A percentile compares a stretch with the other conserved stretches of the same genome.
Conservation (phyloP, 306 rosid species). For the Vigna reflexopilosa region DNA sequence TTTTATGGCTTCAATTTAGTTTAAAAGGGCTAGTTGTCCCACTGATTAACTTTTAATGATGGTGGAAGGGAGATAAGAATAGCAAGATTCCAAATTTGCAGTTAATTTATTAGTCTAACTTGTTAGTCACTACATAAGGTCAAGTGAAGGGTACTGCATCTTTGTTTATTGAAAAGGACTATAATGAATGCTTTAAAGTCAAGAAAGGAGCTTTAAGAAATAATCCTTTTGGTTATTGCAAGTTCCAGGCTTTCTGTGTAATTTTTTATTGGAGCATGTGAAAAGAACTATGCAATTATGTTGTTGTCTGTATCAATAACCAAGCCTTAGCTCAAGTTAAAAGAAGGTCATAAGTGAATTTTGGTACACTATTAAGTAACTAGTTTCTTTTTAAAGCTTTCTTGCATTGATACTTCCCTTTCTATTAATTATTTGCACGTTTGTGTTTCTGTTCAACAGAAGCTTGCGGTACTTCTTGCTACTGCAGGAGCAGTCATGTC, state of each 20-base stretch:
- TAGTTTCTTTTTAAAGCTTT: background rate
- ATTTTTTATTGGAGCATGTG: slow-evolving; percentile 44
- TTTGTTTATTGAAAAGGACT: slow-evolving; percentile 24
- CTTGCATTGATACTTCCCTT: slow-evolving; percentile 18
- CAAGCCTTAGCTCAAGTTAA: slow-evolving; percentile 22
- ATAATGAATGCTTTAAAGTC: slow-evolving; percentile 59
- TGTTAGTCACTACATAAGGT: slow-evolving; percentile 33
- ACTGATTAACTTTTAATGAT: slow-evolving; percentile 46
- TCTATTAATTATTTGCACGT: slow-evolving; percentile 3
- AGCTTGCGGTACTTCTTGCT: slow-evolving; percentile 65
- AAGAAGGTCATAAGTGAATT: background rate
- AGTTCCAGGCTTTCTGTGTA: slow-evolving; percentile 35
- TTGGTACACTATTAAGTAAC: background rate
- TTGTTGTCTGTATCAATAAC: slow-evolving; percentile 41
- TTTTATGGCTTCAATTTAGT: slow-evolving; percentile 32
- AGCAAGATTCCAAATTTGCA: slow-evolving; percentile 28
- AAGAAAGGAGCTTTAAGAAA: slow-evolving; percentile 48
- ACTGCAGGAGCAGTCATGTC: slow-evolving; percentile 83
- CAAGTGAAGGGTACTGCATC: slow-evolving; percentile 2
- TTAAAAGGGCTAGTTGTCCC: slow-evolving; percentile 39
- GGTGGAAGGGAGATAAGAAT: slow-evolving; percentile 35
- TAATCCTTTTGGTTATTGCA: slow-evolving; percentile 25
- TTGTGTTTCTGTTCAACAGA: slow-evolving; percentile 50
- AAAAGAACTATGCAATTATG: slow-evolving; percentile 41
- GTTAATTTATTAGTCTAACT: slow-evolving; percentile 45